These are phyloP conservation scores for Phytophthora crassamura DNA, from an alignment of 352 stramenopile species.

Conservation along the genomic window DNA sequence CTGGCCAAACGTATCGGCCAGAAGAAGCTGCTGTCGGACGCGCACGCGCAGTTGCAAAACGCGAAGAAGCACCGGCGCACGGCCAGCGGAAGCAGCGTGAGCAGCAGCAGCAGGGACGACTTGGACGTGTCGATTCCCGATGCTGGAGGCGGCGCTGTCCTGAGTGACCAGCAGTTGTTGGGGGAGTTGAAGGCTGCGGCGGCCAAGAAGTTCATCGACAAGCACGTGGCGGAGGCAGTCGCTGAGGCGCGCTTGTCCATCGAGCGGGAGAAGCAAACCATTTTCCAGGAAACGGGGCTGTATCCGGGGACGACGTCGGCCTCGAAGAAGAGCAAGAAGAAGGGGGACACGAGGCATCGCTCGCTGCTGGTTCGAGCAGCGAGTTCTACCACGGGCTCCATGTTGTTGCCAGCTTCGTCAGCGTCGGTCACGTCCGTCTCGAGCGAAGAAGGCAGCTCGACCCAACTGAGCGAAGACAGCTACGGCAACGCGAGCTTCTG, in stretches of 20 bases:
- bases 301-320: constrained; percentile 50
- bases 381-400: constrained; percentile 33
- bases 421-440: constrained; percentile 36
- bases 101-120: constrained; percentile 34
- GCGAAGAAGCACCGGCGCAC: constrained; percentile 52
- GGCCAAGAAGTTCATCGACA: constrained; percentile 77
- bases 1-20: constrained; percentile 77
- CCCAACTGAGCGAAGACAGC: constrained; percentile 48
- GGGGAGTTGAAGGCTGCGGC: constrained; percentile 58
- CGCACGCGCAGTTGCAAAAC: constrained; percentile 60
- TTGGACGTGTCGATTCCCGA: constrained; percentile 15
- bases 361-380: constrained; percentile 37
- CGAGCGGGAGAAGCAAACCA: constrained; percentile 69
- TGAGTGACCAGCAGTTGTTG: constrained; percentile 49
- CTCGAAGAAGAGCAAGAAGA: constrained; percentile 36
- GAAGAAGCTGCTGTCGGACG: constrained; percentile 79
- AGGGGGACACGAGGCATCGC: constrained; percentile 22
- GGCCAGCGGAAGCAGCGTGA: constrained; percentile 49
- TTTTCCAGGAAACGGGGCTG: constrained; percentile 72
- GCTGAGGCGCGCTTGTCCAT: constrained; percentile 67
- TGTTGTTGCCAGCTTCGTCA: constrained; percentile 34
- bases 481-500: constrained; percentile 48
- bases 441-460: constrained; percentile 43
- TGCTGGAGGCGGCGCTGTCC: constrained; percentile 11
- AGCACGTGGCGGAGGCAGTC: constrained; percentile 74